These are phyloP conservation scores for Suillus americanus DNA, from an alignment of 768 basidiomycete genomes.

Conservation along the genomic window DNA sequence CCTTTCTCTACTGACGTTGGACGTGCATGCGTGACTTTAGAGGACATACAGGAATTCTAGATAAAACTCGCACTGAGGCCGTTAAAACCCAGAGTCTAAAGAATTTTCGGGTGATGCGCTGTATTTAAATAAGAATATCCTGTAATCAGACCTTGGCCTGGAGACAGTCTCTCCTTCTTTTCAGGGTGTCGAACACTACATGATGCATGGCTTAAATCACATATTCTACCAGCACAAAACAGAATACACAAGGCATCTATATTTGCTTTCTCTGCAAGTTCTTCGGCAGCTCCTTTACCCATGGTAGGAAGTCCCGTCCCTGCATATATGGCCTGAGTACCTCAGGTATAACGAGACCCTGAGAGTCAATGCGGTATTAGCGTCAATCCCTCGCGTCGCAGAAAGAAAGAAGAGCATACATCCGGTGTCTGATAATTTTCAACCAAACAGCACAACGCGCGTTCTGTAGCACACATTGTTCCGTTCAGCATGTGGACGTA, in stretches of 20 bases:
- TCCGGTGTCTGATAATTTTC: constrained; percentile 98
- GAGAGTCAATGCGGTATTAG: constrained; percentile 6
- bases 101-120: no score
- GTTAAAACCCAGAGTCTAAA: background rate
- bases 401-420: constrained; percentile 43
- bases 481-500: constrained; percentile 99
- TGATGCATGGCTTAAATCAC: background rate
- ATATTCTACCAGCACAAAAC: background rate
- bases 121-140: no score
- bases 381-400: constrained; percentile 7
- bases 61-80: background rate
- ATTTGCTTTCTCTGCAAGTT: constrained; percentile 71
- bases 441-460: constrained; percentile 94
- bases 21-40: background rate
- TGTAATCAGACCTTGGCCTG: background rate
- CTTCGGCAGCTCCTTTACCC: constrained; percentile 81
- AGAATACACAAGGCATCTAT: constrained; percentile 21
- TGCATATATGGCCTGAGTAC: constrained; percentile 94
- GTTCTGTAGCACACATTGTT: constrained; percentile 95
- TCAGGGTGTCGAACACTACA: background rate
- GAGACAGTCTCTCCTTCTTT: background rate
- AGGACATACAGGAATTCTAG: background rate
- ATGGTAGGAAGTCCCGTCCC: constrained; percentile 87
- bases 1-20: no score
- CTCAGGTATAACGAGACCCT: constrained; percentile 92